These are phyloP conservation scores for Solanum chiquidenum DNA, from an alignment of 257 asterid genomes.

Conservation along the genomic window DNA sequence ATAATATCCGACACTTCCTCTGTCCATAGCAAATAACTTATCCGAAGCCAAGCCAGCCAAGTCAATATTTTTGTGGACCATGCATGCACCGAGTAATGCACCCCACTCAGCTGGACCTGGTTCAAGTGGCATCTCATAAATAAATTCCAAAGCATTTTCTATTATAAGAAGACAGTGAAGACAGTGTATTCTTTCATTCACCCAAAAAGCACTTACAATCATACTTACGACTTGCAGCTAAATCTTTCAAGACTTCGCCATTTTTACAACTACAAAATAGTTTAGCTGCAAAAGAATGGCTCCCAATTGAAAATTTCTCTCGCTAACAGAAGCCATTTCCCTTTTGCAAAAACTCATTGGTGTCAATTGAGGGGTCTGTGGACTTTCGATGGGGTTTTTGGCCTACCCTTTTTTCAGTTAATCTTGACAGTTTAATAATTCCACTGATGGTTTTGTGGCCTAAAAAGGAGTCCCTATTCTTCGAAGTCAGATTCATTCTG, in stretches of 20 bases:
- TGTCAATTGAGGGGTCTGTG: not conserved
- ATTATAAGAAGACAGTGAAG: not conserved
- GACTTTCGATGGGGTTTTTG: not conserved
- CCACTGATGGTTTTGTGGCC: not conserved
- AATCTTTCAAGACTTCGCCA: not conserved
- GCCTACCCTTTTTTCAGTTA: not conserved
- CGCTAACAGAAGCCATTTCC: not conserved
- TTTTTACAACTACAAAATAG: not conserved
- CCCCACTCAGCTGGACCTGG: constrained; percentile 91
- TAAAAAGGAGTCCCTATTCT: not conserved
- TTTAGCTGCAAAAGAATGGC: not conserved
- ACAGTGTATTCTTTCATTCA: no score
- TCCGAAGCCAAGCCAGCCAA: constrained; percentile 65
- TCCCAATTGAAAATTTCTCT: no score
- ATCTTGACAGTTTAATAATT: not conserved
- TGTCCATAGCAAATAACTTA: constrained; percentile 56
- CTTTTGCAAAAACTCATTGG: no score
- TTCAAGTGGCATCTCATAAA: constrained; percentile 46
- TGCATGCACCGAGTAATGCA: constrained; percentile 73
- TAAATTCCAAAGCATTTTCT: constrained; percentile 48
- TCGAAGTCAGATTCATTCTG: constrained; percentile 7
- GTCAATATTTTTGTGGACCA: constrained; percentile 62
- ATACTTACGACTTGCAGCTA: not conserved
- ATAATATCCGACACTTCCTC: constrained; percentile 61
- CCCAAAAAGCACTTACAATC: not conserved